Evolutionary conservation across 306 rosid species (phyloP), one percentile per base, ranked within the genome.

Genomic region (Datisca glomerata): DNA sequence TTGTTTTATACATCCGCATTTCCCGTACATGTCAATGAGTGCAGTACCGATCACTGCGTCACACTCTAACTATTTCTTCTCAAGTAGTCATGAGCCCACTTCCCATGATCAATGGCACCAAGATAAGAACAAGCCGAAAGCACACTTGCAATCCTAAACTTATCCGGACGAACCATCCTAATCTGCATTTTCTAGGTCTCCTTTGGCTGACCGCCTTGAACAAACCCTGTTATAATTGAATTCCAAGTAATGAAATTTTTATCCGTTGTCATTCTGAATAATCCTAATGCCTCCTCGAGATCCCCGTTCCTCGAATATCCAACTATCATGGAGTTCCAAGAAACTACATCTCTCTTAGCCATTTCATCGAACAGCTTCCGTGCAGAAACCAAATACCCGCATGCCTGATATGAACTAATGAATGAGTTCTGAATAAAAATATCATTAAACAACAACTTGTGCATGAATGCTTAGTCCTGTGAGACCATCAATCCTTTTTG

Each of bases 31-130:
- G 37, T 67, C 79, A 11, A 85, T 59, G 43, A 85, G 72, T 21
- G 96, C 89, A 18, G 96, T 80, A 44, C 73, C 76, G 45, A 74
- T 67, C 13, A 74, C 96, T 67, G 77, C 65, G 68, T 85, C 96
- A 59, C 61, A 66, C 40, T 59, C 79, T 41, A 76, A 49, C 69
- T 53, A 25, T 51, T 64, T 60, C 69, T 77, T 45, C 53, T 69
- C 45, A 80, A 21, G 57, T 74, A 80, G 53, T 62, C 50, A 65
- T 80, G 82, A 48, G 77, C 72, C 96, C 96, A 80, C 61, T 46
- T 80, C 12, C 95, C 96, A 37, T 80, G 73, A 49, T 74, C 81
- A 56, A 71, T 62, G 2, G 78, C 67, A 7, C 93, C 93, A 32
- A 85, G 71, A 33, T 53, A 53, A 27, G 96, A 72, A 67, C 96